Conservation (phyloP, 1,284 basidiomycete genomes). For the Heliocybe sulcata region DNA sequence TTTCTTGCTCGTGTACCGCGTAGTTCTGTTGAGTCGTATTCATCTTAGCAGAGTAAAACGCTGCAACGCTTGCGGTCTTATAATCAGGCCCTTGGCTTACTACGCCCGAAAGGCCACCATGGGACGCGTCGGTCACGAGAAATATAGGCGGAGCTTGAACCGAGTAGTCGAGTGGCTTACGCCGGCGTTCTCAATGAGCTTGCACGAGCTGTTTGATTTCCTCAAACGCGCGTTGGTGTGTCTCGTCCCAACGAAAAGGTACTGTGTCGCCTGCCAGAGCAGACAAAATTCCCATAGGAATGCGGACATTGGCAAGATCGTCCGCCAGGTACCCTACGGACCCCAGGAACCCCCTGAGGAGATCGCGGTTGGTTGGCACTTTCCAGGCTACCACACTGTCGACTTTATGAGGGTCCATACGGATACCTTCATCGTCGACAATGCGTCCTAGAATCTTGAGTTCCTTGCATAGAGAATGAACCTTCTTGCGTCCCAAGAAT, state of each 20-base stretch:
- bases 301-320: constrained; percentile 12
- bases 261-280: constrained; percentile 7
- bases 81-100: constrained; percentile 16
- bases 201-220: constrained; percentile 17
- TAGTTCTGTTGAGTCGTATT: constrained; percentile 18
- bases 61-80: constrained; percentile 10
- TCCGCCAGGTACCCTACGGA: constrained; percentile 18
- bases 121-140: constrained; percentile 13
- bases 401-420: constrained; percentile 23
- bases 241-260: constrained; percentile 15
- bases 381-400: constrained; percentile 24
- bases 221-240: constrained; percentile 21
- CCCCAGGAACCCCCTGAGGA: constrained; percentile 17
- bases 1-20: constrained; percentile 18
- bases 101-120: constrained; percentile 13
- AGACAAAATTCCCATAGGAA: constrained; percentile 15
- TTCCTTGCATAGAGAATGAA: constrained; percentile 16
- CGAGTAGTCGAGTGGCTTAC: constrained; percentile 16
- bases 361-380: constrained; percentile 12
- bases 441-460: constrained; percentile 23
- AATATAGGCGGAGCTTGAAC: constrained; percentile 9
- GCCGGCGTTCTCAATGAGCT: constrained; percentile 11
- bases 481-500: constrained; percentile 18
- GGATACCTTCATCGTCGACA: constrained; percentile 20
- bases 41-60: constrained; percentile 13